Base-by-base conservation (phyloP, 2,329 filamentous ascomycete species). In the Talaromyces sp. region DNA sequence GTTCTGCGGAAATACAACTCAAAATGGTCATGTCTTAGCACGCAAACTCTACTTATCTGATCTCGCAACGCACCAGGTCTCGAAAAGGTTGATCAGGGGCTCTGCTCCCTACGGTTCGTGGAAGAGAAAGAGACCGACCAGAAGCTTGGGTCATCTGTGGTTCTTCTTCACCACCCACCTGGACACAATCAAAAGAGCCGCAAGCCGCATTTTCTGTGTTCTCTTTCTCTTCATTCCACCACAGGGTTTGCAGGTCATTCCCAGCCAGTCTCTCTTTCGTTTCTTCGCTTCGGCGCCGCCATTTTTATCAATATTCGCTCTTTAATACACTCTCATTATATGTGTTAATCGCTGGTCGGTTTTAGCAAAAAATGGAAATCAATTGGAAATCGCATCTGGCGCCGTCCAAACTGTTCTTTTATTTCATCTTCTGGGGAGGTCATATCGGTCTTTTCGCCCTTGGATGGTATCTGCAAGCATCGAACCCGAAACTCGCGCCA, bases 381-480 rank as follows among this genome's bases (percentile, higher is more conserved):
- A 60, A 65, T 31, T 74, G 70, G 71, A 73, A 72, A 60, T 74
- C 87, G 78, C 88, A 93, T 79, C 85, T 93, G 67, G 87, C 87
- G 62, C 78, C 85, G 16, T 82, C 84, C 62, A 96, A 96, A 78
- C 75, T 96, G 64, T 66, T 90, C 57, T 97, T 96, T 78, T 90
- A 96, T 76, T 71, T 91, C 69, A 76, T 95, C 60, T 97, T 96
- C 76, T 94, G 92, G 88, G 85, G 84, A 3, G 81, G 91, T 49
- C 93, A 97, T 74, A 87, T 87, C 77, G 89, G 83, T 27, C 76
- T 96, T n/a, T 97, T 97, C 75, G 89, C 85, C 49, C 86, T 88
- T 72, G 93, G 93, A 85, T 97, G 93, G 93, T 91, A 83, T 73
- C 89, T 95, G 72, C 95, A 99, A 83, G 83, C 78, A 39, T 70